Evolutionary conservation across 2,329 filamentous ascomycete genomes (phyloP), one percentile per base, ranked within the genome.

Genomic region (Dryadomyces quercus-mongolicae): DNA sequence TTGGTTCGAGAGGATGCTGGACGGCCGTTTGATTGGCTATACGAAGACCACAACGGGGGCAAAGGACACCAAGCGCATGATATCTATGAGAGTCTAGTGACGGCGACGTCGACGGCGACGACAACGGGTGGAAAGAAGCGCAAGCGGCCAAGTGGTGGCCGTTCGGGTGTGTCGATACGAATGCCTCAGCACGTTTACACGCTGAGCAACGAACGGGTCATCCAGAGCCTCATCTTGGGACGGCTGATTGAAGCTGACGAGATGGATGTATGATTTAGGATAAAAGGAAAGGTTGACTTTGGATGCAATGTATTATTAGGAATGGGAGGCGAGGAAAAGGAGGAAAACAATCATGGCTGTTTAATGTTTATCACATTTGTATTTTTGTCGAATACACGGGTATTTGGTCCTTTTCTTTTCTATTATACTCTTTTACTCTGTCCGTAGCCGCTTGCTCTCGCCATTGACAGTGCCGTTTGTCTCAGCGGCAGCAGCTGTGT

Each of bases 191-290:
- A 69, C 57, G 73, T 90, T 42, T 78, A 77, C 58, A 77, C 93
- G 47, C 78, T 95, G 52, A 85, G 84, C 54, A 85, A 94, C 66
- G 92, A 97, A 68, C 82, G 92, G 64, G 82, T 97, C 21, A 84
- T 95, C 54, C 92, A 98, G 73, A 96, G 90, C 67, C 72, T 97
- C 56, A 96, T 98, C 59, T 67, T 95, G 51, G 92, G 91, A 1
- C 80, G 82, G 57, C 70, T 96, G 60, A 79, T 90, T 52, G 84
- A 88, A 58, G 78, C 81, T 51, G 74, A 71, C 13, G 76, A 81
- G 60, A 45, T 52, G 50, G 50, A 10, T 13, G 43, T 45, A 25
- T 52, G 43, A 38, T 10, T 13, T 31, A 8, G 25, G 4, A 8
- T 31, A 8, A n/a, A n/a, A n/a, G n/a, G n/a, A n/a, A n/a, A 31